Base-by-base conservation (phyloP, 2,329 filamentous ascomycete species). In the Neospermospora avenae region DNA sequence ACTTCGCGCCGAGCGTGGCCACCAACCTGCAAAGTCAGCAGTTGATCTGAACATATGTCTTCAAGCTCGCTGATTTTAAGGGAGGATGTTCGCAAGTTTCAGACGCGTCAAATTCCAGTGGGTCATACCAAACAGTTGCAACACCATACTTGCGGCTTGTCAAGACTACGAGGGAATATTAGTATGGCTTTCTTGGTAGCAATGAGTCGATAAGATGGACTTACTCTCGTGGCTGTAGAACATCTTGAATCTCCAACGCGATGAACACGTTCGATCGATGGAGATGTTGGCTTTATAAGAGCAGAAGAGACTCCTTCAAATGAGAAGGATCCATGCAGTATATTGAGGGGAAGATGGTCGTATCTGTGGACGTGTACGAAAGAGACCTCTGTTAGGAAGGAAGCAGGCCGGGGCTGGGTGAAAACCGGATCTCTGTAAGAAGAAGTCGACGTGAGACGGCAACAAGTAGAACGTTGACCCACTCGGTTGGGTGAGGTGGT, bases 221-320 rank as follows among this genome's bases (percentile, higher is more conserved):
- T 72, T 79, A 95, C 93, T 91, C 76, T 97, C 93, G 77, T 96
- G 91, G 69, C 90, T 96, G 78, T 96, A 98, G 74, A 97, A 97
- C 93, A 97, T 97, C 68, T 62, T 65, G 55, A 53, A 5, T 10
- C 1, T 4, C n/a, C 16, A 20, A 14, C 49, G 34, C 57, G 54
- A 46, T 59, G 39, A 51, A 39, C 54, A 39, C 54, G 53, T 41
- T 11, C 24, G 14, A 37, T 3, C 28, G 8, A 35, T 28, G 11
- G 13, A 8, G 24, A 16, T 1, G 20, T 7, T 52, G 22, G n/a
- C n/a, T n/a, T n/a, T n/a, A n/a, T n/a, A n/a, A n/a, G n/a, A n/a
- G n/a, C n/a, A n/a, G n/a, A n/a, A n/a, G n/a, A n/a, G n/a, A n/a
- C n/a, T n/a, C n/a, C n/a, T 39, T 49, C 46, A 20, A n/a, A 49